Conservation (phyloP, 345 rosid species). For the Eucalyptus polyanthemos region DNA sequence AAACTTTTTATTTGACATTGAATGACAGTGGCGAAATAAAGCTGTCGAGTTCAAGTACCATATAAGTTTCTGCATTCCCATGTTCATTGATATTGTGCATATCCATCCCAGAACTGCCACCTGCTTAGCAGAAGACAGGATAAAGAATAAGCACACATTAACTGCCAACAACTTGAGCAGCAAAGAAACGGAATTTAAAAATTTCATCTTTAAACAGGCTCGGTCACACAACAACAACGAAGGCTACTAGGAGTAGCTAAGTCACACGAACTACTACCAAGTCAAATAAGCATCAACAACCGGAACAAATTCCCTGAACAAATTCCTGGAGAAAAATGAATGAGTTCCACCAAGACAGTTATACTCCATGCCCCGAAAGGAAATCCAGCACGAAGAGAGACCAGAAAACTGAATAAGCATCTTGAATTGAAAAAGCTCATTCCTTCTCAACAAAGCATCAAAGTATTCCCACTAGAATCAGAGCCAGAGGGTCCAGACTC, state of each 20-base stretch:
- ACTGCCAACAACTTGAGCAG: background rate
- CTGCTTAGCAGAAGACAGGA: background rate
- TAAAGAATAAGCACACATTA: background rate
- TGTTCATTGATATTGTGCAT: constrained; percentile 17
- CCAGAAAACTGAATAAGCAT: background rate
- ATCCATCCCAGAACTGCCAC: constrained; percentile 29
- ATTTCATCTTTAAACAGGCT: background rate
- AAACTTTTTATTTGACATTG: background rate
- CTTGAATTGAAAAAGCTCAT: background rate
- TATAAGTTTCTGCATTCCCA: constrained; percentile 15
- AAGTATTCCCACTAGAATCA: background rate
- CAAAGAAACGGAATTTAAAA: background rate
- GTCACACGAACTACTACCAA: background rate
- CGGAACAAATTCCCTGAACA: background rate
- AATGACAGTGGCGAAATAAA: background rate
- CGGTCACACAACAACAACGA: background rate
- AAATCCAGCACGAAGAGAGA: background rate
- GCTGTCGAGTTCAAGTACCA: constrained; percentile 6
- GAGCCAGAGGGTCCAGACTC: background rate
- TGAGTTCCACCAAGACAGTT: background rate
- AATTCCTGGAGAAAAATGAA: background rate
- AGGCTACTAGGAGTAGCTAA: background rate
- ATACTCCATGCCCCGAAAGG: background rate
- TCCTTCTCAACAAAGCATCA: background rate
- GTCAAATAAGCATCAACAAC: background rate